These are phyloP conservation scores for Trypanosoma melophagium DNA, from an alignment of 208 protist species.

Conservation along the genomic window DNA sequence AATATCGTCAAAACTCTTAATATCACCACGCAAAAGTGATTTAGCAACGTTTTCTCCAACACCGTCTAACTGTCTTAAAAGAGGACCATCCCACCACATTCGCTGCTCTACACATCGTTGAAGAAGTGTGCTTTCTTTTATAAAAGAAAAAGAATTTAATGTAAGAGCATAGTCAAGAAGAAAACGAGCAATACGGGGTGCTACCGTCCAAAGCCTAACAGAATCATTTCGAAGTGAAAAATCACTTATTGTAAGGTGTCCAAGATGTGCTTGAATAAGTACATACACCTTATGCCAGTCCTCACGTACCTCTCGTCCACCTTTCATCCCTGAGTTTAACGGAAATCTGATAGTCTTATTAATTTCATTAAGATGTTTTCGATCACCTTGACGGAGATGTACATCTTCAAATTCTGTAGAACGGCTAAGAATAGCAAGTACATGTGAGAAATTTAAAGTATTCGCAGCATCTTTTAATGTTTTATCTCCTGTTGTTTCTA, in stretches of 20 bases:
- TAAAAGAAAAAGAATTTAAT: conserved; percentile 43
- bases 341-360: conserved; percentile 74
- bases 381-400: conserved; percentile 79
- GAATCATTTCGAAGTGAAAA: conserved; percentile 80
- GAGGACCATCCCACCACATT: conserved; percentile 69
- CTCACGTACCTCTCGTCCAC: conserved; percentile 78
- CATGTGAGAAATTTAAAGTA: conserved; percentile 16
- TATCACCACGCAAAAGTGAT: conserved; percentile 46
- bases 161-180: conserved; percentile 60
- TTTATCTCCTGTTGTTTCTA: background rate
- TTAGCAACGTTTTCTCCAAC: conserved; percentile 58
- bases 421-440: conserved; percentile 59
- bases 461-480: background rate
- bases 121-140: conserved; percentile 48
- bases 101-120: conserved; percentile 69
- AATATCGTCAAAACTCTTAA: conserved; percentile 44
- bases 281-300: conserved; percentile 90
- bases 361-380: conserved; percentile 73
- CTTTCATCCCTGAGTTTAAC: conserved; percentile 56
- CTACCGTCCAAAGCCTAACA: conserved; percentile 57
- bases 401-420: conserved; percentile 72
- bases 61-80: conserved; percentile 71
- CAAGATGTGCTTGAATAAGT: conserved; percentile 74
- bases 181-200: conserved; percentile 71
- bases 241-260: conserved; percentile 52